Evolutionary conservation across 1,139 yeast species (phyloP), one percentile per base, ranked within the genome.

Genomic region (Debaryomyces nepalensis): DNA sequence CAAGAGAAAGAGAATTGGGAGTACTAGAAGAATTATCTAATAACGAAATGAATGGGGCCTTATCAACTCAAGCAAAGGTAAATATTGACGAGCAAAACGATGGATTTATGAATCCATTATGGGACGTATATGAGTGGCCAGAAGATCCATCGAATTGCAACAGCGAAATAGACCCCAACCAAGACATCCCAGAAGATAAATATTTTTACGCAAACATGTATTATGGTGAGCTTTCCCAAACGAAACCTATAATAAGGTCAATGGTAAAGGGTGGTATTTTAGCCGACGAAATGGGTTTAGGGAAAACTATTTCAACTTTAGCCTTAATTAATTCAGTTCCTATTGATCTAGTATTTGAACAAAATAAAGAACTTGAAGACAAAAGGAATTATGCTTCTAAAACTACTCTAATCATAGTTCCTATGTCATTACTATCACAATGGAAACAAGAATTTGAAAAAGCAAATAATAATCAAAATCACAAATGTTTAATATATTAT

Each of bases 231-330:
- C 75, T 93, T 44, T 82, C 95, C 0, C 55, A 80, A 15, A 75
- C 75, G 14, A 81, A 77, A 50, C 98, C 98, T 1, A 49, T 80
- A 4, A 63, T 84, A 5, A 79, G 75, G 46, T 70, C 84, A 0
- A 63, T 77, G 24, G 73, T 82, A 29, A 67, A 68, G 46, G 98
- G 99, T 16, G 99, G 99, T 1, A 87, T 91, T 12, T 67, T 91
- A n/a, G 96, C 97, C 0, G 98, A 91, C 63, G 98, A 91, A 60
- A 91, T 91, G 98, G 98, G 98, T 0, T 71, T 91, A 5, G 98
- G 98, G 33, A 91, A 91, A 58, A 91, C 98, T 0, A 87, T 91
- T 15, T 86, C 96, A 0, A 81, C 96, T 0, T 64, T 89, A 47
- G 79, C 97, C 0, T 64, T 93, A 40, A 70, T 93, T 5, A 80